Evolutionary conservation across 75 land plant species (phyloP), one percentile per base, ranked within the genome.

Genomic region (Isoetes taiwanensis): DNA sequence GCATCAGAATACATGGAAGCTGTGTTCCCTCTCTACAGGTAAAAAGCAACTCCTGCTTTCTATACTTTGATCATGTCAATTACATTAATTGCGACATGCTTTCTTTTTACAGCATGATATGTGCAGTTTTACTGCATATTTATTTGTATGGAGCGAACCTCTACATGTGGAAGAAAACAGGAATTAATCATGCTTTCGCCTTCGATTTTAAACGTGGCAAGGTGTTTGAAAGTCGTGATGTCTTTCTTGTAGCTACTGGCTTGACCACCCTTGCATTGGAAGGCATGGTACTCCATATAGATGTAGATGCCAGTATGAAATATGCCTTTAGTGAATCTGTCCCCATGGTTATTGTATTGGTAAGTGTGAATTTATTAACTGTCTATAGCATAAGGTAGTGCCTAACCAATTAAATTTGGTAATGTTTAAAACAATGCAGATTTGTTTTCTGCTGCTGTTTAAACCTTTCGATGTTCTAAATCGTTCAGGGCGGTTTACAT

Each of bases 101-200:
- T 5, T 46, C n/a, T n/a, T n/a, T n/a, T 35, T 42, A 64, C 89
- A 87, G 98, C 70, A 76, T 93, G 86, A 61, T 88, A 56, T 70
- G 76, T 58, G 69, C 87, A 14, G 19, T 93, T 61, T 72, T 81
- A 38, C 61, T 93, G 34, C 98, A 93, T 46, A 65, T 93, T 63
- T 88, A 84, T 57, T 61, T 88, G 30, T 88, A 93, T 68, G 98
- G 98, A 4, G 84, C 89, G 79, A 93, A 93, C 65, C 78, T 93
- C 34, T 73, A 79, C 46, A 40, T 72, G 41, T 93, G 98, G 98
- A 66, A 82, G 63, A 82, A 72, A 37, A 57, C 67, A 1, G 68
- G 96, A n/a, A 84, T 93, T 34, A 93, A 93, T 67, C 76, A 88
- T 59, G 69, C 77, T 61, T 93, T 93, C 73, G 88, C 88, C 60